Base-by-base conservation (phyloP, 805 yeast species). In the Hanseniaspora lindneri region DNA sequence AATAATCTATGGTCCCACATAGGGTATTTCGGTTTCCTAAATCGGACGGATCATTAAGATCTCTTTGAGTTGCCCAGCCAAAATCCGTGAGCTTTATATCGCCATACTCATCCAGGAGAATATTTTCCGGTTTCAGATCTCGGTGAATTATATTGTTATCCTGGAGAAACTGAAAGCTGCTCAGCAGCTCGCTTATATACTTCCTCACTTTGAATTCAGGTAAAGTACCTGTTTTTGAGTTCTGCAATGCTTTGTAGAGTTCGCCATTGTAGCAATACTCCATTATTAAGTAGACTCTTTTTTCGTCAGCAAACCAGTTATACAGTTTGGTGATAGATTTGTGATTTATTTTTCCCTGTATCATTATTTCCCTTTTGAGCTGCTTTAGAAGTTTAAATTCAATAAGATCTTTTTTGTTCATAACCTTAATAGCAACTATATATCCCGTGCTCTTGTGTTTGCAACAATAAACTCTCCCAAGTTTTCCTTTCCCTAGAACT, bases 81-180 rank as follows among this genome's bases (percentile, higher is more conserved):
- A 92, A 89, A 65, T 89, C 98, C 17, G 95, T 81, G 33, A 89
- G 71, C 61, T 88, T 89, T 48, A 89, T 71, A 21, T 74, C 75
- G 54, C 87, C 83, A 58, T 84, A 77, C 52, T 79, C 73, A 6
- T 86, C 85, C 10, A 89, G 67, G 37, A 89, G 65, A 43, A 89
- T 83, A 57, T 89, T 89, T 60, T 92, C 97, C 0, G 97, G 97
- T 63, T 89, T 89, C 54, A 89, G 76, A 60, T 89, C 98, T 52
- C 97, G 72, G 60, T 89, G 98, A 24, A 89, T 83, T 39, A 92
- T 78, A 54, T 80, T 77, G 56, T 80, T 83, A 30, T 73, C 66
- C 63, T 89, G 97, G 54, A 92, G 67, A 58, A 87, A 84, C 9
- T 70, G 64, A 41, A 89, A 71, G 0, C 95, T 96, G 35, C 73